A percentile compares a stretch with the other conserved stretches of the same genome.
Evolutionary conservation across 1,139 yeast genomes (phyloP).

Genomic region (Lodderomyces parapsilosis): DNA sequence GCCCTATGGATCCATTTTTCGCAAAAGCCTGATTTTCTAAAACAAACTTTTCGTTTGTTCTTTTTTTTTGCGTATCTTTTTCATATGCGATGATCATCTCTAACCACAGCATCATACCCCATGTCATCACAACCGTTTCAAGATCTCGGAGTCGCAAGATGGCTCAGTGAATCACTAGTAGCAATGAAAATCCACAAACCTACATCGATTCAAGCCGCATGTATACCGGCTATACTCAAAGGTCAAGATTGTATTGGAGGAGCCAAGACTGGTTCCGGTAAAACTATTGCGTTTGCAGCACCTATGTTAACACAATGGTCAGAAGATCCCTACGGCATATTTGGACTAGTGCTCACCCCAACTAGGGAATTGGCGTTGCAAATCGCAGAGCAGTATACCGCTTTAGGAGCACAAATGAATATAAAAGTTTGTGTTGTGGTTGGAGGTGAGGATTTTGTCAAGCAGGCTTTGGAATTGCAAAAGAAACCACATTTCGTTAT

Average conservation of each 20-base stretch:
- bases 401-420: constrained; percentile 87
- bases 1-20: no score
- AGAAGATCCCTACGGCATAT: constrained; percentile 90
- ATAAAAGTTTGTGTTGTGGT: constrained; percentile 78
- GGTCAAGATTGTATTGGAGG: constrained; percentile 97
- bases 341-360: constrained; percentile 86
- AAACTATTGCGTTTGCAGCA: constrained; percentile 94
- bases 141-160: constrained; percentile 73
- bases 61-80: background rate
- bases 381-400: constrained; percentile 94
- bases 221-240: constrained; percentile 80
- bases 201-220: constrained; percentile 81
- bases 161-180: constrained; percentile 79
- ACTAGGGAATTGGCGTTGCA: constrained; percentile 95
- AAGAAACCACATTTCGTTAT: constrained; percentile 89
- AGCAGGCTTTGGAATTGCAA: constrained; percentile 80
- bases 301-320: constrained; percentile 96
- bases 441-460: constrained; percentile 92
- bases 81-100: constrained; percentile 5
- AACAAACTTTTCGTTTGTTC: no score
- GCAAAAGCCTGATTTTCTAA: no score
- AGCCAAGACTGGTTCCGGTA: constrained; percentile 98
- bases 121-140: constrained; percentile 41
- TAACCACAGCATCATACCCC: background rate
- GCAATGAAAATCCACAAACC: constrained; percentile 85